Percentiles rank a stretch among this genome's conserved stretches.
Evolutionary conservation across 805 yeast species (phyloP).

Genomic region (Candida dendrica): DNA sequence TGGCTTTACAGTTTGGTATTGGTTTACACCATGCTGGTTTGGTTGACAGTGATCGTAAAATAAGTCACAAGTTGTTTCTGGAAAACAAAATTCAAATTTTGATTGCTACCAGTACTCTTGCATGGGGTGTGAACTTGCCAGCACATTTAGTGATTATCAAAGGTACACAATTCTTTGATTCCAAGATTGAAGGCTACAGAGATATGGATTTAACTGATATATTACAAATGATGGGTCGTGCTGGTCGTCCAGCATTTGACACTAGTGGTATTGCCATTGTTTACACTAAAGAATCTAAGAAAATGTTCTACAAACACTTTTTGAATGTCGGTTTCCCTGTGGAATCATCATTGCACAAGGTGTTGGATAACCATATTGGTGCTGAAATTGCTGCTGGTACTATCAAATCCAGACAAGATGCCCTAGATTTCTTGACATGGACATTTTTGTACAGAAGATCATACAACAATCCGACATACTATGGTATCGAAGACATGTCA

Average conservation of each 20-base stretch:
- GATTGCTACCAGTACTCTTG: constrained; percentile 93
- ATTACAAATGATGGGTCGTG: constrained; percentile 97
- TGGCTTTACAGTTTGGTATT: constrained; percentile 73
- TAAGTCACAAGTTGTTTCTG: constrained; percentile 80
- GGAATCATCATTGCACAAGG: constrained; percentile 73
- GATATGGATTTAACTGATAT: constrained; percentile 95
- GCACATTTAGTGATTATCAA: constrained; percentile 95
- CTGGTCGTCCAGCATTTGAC: constrained; percentile 97
- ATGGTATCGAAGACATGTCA: constrained; percentile 77
- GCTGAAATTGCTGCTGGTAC: constrained; percentile 96
- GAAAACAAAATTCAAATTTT: constrained; percentile 81
- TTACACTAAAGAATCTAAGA: constrained; percentile 71
- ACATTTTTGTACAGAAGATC: constrained; percentile 90
- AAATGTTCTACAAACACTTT: constrained; percentile 81
- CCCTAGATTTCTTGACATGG: constrained; percentile 92
- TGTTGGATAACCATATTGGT: constrained; percentile 83
- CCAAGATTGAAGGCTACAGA: constrained; percentile 88
- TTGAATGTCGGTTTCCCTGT: constrained; percentile 95
- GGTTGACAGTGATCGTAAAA: constrained; percentile 81
- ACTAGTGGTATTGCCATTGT: constrained; percentile 87
- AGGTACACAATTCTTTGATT: constrained; percentile 93
- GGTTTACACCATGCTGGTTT: constrained; percentile 98
- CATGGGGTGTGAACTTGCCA: constrained; percentile 98
- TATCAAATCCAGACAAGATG: constrained; percentile 89
- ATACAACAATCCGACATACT: constrained; percentile 87